Conservation (phyloP, 2,329 filamentous ascomycete species). For the Alternaria gaisen region DNA sequence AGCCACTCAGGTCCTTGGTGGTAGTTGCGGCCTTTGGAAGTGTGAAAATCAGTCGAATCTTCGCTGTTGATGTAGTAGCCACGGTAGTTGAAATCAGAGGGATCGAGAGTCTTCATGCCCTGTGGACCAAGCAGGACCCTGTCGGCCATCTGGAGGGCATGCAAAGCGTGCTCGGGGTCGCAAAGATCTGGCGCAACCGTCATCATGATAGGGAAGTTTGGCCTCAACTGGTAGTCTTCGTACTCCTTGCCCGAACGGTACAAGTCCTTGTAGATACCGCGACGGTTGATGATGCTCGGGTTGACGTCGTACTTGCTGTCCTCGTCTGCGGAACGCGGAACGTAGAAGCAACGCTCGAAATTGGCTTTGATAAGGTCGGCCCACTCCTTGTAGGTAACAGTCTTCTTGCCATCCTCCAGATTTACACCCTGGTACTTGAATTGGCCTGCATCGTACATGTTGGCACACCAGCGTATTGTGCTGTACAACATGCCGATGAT, state of each 20-base stretch:
- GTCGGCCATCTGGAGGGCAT: conserved; percentile 82
- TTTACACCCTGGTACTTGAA: conserved; percentile 80
- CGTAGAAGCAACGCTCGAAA: conserved; percentile 92
- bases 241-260: conserved; percentile 95
- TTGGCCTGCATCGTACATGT: conserved; percentile 71
- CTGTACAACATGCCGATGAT: conserved; percentile 95
- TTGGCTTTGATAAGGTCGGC: conserved; percentile 79
- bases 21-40: conserved; percentile 94
- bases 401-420: conserved; percentile 64
- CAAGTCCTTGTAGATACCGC: conserved; percentile 97
- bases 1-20: conserved; percentile 98
- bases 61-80: conserved; percentile 96
- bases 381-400: conserved; percentile 80
- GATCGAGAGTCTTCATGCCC: conserved; percentile 96
- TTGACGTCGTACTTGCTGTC: conserved; percentile 85
- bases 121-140: conserved; percentile 81
- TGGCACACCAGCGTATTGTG: conserved; percentile 79
- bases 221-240: conserved; percentile 94
- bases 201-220: conserved; percentile 97
- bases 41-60: conserved; percentile 89
- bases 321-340: conserved; percentile 74
- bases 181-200: conserved; percentile 90
- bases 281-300: conserved; percentile 79
- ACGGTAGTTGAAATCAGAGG: conserved; percentile 88
- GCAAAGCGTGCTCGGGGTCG: conserved; percentile 76